Percentiles rank a stretch among this genome's conserved stretches.
phyloP scores from a whole-genome alignment of 2,329 filamentous ascomycete species.

The Purpureocillium lavendulum region DNA sequence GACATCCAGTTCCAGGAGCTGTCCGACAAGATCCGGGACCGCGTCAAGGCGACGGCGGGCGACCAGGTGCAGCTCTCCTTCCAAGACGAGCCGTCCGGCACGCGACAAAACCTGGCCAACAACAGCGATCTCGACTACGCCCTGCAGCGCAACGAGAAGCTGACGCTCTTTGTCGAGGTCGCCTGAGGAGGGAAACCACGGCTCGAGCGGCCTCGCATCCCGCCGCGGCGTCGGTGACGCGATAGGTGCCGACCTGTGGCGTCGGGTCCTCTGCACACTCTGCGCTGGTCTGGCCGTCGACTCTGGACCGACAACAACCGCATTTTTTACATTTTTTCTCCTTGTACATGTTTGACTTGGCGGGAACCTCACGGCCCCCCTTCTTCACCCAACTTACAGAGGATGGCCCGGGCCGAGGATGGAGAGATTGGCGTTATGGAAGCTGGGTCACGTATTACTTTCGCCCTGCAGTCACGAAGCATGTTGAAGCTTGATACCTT shows the following conservation, averaged over 20 bases:
- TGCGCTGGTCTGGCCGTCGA: no score
- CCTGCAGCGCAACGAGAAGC: slow-evolving; percentile 76
- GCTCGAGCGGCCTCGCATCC: neutral
- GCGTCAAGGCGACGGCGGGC: slow-evolving; percentile 62
- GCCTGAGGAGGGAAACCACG: slow-evolving; percentile 21
- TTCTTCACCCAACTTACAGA: slow-evolving; percentile 5
- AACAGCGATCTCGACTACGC: slow-evolving; percentile 77
- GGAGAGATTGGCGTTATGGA: slow-evolving; percentile 13
- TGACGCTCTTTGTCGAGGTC: slow-evolving; percentile 65
- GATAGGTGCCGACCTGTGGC: no score
- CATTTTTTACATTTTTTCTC: slow-evolving; percentile 6
- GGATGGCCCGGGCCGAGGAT: slow-evolving; percentile 9
- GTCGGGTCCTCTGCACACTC: no score
- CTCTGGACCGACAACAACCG: neutral
- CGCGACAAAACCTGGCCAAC: slow-evolving; percentile 66
- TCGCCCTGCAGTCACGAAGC: slow-evolving; percentile 1
- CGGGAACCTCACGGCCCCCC: neutral
- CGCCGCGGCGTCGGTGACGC: neutral
- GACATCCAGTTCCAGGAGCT: slow-evolving; percentile 73
- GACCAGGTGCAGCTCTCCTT: slow-evolving; percentile 76
- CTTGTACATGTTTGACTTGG: slow-evolving; percentile 1
- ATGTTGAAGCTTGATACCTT: slow-evolving; percentile 5
- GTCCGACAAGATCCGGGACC: slow-evolving; percentile 75
- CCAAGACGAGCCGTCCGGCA: slow-evolving; percentile 72
- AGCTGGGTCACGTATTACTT: slow-evolving; percentile 2